Base-by-base conservation (phyloP, 805 yeast genomes). In the Jamesozyma rosinii region DNA sequence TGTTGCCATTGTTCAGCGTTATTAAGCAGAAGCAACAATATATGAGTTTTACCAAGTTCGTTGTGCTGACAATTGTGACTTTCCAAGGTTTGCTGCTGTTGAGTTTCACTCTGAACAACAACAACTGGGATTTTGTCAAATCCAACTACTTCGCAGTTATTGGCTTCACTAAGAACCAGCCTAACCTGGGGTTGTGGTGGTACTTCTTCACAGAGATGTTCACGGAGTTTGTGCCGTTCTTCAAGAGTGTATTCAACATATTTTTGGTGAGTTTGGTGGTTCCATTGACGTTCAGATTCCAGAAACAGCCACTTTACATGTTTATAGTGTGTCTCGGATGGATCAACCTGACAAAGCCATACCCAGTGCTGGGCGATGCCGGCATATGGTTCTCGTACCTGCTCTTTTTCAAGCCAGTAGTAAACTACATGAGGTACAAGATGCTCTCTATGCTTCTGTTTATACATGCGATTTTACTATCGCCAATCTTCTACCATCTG, bases 171-270 rank as follows among this genome's bases (percentile, higher is more conserved):
- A 89, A 86, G 49, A 76, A 88, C 47, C 71, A 80, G 4, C 98
- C 98, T 22, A 92, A 92, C 63, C 62, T 92, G 50, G 98, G 98
- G 0, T 68, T 92, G 18, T 92, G 99, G 99, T 92, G 99, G 99
- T 92, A 92, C 67, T 79, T 89, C 54, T 92, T 92, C 69, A 83
- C 90, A 35, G 98, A 92, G 63, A 84, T 92, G 77, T 92, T 92
- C 65, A 92, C 83, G 43, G 83, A 79, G 58, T 92, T 90, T 70
- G 74, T 81, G 24, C 79, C 85, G 18, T 88, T 92, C 56, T 92
- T 84, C 69, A 66, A 81, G 33, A 79, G 87, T 10, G 81, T 88
- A 18, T 92, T 89, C 76, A 89, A 88, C 55, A 55, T 89, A 37
- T 87, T 80, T 63, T 64, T 79, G 14, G 68, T 78, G 17, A 66